Percentiles rank a stretch among this genome's conserved stretches.
Evolutionary conservation across 305 asterid species (phyloP).

Genomic region (Fraxinus ornus): DNA sequence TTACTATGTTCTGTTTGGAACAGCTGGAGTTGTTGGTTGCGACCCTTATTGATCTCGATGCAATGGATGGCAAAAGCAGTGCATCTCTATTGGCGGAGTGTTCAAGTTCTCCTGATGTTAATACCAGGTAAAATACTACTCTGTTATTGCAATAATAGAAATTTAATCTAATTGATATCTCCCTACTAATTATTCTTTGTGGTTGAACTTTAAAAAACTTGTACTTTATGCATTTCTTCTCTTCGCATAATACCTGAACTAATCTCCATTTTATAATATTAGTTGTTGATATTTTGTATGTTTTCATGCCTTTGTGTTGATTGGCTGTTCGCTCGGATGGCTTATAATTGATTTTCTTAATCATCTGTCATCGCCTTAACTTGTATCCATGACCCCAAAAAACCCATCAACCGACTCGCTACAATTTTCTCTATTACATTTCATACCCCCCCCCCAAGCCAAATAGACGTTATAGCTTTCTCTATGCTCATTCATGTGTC

Average conservation of each 20-base stretch:
- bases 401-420: too few relatives aligned
- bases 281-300: neutral
- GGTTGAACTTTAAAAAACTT: neutral
- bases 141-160: neutral
- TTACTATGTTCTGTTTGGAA: slow-evolving; percentile 27
- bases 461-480: neutral
- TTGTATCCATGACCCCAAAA: neutral
- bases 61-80: slow-evolving; percentile 94
- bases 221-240: neutral
- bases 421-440: neutral
- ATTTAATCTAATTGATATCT: neutral
- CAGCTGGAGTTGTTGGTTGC: slow-evolving; percentile 89
- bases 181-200: neutral
- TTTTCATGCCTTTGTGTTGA: neutral
- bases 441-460: neutral
- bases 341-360: neutral
- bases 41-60: slow-evolving; percentile 90
- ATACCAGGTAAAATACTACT: slow-evolving; percentile 65
- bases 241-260: neutral
- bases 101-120: slow-evolving; percentile 87
- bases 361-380: neutral
- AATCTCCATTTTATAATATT: neutral
- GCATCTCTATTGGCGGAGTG: slow-evolving; percentile 82
- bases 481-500: neutral
- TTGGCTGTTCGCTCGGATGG: neutral